Evolutionary conservation across 1,284 basidiomycete genomes (phyloP).

Genomic region (Apiotrichum brassicae): DNA sequence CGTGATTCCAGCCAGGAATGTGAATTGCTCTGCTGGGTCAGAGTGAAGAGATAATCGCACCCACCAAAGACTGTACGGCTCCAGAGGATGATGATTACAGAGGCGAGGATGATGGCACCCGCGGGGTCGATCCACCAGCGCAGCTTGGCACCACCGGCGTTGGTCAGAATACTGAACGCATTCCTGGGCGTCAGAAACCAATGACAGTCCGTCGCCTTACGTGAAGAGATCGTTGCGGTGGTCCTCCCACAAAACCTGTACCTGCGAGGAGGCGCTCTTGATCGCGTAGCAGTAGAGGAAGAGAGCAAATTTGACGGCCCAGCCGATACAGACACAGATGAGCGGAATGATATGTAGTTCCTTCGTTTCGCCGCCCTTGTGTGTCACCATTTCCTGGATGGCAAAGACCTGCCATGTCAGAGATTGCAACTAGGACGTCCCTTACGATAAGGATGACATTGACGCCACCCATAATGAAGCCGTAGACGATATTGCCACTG

Average conservation of each 20-base stretch:
- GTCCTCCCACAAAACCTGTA: conserved; percentile 90
- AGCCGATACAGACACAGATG: conserved; percentile 71
- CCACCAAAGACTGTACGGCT: conserved; percentile 58
- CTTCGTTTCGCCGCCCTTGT: conserved; percentile 55
- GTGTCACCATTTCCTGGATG: conserved; percentile 60
- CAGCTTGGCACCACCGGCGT: conserved; percentile 77
- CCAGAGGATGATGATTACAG: conserved; percentile 79
- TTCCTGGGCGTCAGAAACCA: conserved; percentile 22
- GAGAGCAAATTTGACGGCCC: conserved; percentile 74
- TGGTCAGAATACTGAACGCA: conserved; percentile 72
- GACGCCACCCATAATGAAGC: conserved; percentile 50
- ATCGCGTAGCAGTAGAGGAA: conserved; percentile 82
- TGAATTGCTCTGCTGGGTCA: conserved; percentile 58
- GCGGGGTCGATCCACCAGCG: conserved; percentile 47
- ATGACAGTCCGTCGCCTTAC: not conserved
- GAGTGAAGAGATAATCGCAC: not conserved
- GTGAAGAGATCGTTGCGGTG: conserved; percentile 85
- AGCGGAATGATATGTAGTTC: conserved; percentile 76
- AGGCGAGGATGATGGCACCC: conserved; percentile 57
- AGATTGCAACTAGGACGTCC: not conserved
- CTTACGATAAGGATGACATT: conserved; percentile 38
- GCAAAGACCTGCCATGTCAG: conserved; percentile 60
- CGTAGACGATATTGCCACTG: conserved; percentile 76
- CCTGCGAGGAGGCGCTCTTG: conserved; percentile 75
- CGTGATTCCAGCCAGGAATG: conserved; percentile 79